Base-by-base conservation (phyloP, 2,329 filamentous ascomycete genomes). In the Epichloe hybrida region DNA sequence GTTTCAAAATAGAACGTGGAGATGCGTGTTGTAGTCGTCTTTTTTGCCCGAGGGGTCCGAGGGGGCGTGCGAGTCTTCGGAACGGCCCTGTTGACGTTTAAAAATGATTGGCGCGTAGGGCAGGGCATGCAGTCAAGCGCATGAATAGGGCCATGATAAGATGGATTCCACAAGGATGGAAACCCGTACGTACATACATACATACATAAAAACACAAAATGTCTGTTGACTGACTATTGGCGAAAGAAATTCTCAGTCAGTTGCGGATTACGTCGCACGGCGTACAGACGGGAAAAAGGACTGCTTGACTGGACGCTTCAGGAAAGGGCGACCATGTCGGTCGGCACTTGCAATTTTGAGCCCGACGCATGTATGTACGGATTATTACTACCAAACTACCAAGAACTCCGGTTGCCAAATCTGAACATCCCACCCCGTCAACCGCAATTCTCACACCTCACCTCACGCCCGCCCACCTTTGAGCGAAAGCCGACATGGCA, bases 1-100 rank as follows among this genome's bases (percentile, higher is more conserved):
- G 47, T 44, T 46, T 47, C 42, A 49, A 52, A 52, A 52, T 52
- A 52, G 50, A 46, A 49, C 43, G 27, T 45, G 50, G 50, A 49
- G 46, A 49, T 48, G 46, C 13, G 6, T 27, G 38, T 27, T 2
- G 23, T 23, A n/a, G 11, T 11, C 4, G 13, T 20, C 11, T 36
- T 38, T 35, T 35, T 13, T 23, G n/a, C 20, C 27, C n/a, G 13
- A n/a, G 34, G 50, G 45, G 46, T 15, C 27, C n/a, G 17, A n/a
- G 34, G 50, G 45, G 46, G 46, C 35, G 50, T 52, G 50, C 46
- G 41, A 40, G 17, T 40, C 21, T 17, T 9, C 34, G 17, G 36
- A 46, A 21, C 6, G 15, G 35, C 31, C 40, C 41, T 40, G 42
- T 49, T 48, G 45, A 41, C 31, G 8, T 12, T 34, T 21, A 37